Evolutionary conservation across 202 grass and related monocot species (phyloP), one percentile per base, ranked within the genome.

Genomic region (Panicum hallii): DNA sequence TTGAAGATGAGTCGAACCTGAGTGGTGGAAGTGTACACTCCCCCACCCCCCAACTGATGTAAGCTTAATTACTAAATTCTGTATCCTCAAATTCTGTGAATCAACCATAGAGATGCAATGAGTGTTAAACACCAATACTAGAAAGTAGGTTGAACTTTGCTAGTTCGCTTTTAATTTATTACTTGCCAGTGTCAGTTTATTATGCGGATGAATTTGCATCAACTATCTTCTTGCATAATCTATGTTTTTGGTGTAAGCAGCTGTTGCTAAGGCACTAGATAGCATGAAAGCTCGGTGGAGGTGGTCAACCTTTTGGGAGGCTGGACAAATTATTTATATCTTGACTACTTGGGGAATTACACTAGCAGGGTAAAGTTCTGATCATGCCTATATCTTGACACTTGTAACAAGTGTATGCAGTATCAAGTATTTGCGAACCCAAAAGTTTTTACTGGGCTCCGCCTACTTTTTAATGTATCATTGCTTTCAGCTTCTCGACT

Each of bases 291-390:
- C 87, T 84, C 82, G 68, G 16, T 88, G 79, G 48, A 95, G 92
- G 55, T 96, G 93, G 96, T 94, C 76, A 83, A 87, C 85, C 87
- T 83, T 99, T 45, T 99, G 93, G 96, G 96, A 99, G 90, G 93
- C 96, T 84, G 96, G 86, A 75, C 92, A 95, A 81, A 46, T 96
- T 48, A 91, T 95, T 78, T 99, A 96, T 82, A 91, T 94, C 47
- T 57, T 96, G 79, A 70, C 91, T 74, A 86, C 96, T 7, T 99
- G 93, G 96, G 96, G 96, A 46, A 87, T 99, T 74, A 91, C 93
- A 82, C 84, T 99, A 52, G 90, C 83, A 32, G 96, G 96, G 96
- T 99, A 88, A 91, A 78, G 15, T 44, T 79, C 30, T 64, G 52
- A 57, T 43, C 11, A 41, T 56, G 15, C 0, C 6, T 80, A 13